phyloP scores from a whole-genome alignment of 495 filamentous ascomycete species.

The Aspergillus incahuasiensis region DNA sequence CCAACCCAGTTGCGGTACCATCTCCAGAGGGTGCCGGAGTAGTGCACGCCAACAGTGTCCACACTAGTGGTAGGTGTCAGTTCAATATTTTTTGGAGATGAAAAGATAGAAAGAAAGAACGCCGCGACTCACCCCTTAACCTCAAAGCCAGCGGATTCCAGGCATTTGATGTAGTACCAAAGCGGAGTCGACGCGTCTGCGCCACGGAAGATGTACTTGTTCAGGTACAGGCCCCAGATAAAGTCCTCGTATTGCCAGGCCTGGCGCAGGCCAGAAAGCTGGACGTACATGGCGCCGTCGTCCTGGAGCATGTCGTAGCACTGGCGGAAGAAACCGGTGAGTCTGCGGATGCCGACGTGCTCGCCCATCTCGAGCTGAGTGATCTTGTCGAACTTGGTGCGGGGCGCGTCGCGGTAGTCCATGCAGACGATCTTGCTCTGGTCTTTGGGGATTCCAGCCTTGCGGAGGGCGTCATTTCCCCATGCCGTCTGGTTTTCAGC shows the following conservation, averaged over 20 bases:
- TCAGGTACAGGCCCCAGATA: slow-evolving; percentile 73
- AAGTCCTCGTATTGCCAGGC: slow-evolving; percentile 71
- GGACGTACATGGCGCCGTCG: slow-evolving; percentile 67
- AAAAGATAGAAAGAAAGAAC: no score
- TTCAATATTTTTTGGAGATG: background rate
- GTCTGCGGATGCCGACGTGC: slow-evolving; percentile 65
- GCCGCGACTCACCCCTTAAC: slow-evolving; percentile 36
- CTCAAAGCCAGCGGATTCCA: slow-evolving; percentile 62
- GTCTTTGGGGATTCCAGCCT: slow-evolving; percentile 51
- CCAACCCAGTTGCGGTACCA: slow-evolving; percentile 99
- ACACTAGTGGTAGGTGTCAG: slow-evolving; percentile 24
- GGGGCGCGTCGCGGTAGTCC: slow-evolving; percentile 65
- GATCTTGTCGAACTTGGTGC: slow-evolving; percentile 60
- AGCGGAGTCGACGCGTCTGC: slow-evolving; percentile 66
- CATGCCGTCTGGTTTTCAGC: slow-evolving; percentile 68
- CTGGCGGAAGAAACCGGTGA: slow-evolving; percentile 56
- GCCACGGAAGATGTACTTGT: slow-evolving; percentile 72
- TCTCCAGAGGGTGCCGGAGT: slow-evolving; percentile 93
- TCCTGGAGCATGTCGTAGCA: slow-evolving; percentile 67
- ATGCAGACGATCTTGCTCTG: slow-evolving; percentile 61
- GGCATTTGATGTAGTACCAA: slow-evolving; percentile 57
- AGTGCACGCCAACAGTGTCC: slow-evolving; percentile 92
- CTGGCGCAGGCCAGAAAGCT: slow-evolving; percentile 65
- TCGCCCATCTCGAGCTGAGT: slow-evolving; percentile 73
- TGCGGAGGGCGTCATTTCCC: slow-evolving; percentile 62